Base-by-base conservation (phyloP, 2,329 filamentous ascomycete species). In the Xylariaceae sp. region DNA sequence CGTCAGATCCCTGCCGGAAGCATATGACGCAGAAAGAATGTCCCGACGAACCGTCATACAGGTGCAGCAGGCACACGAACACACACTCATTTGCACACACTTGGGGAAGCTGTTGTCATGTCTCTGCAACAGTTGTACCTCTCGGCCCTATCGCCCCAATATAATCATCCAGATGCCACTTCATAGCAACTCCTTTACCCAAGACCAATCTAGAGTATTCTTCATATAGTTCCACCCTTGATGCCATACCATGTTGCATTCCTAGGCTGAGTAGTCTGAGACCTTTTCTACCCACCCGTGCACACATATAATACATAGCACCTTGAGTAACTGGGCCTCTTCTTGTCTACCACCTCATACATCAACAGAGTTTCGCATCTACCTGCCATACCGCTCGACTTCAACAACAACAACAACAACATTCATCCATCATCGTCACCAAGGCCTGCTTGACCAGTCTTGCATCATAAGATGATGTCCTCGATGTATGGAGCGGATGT, bases 111-210 rank as follows among this genome's bases (percentile, higher is more conserved):
- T 53, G 58, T 61, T 53, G 58, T 61, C 63, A 61, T 66, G 64
- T 66, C 61, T 65, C 61, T 63, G 54, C 60, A 52, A 56, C 57
- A 58, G 56, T 65, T 60, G 62, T 60, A 60, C 64, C 62, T 65
- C 62, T 67, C 65, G 65, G 64, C 62, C 63, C 62, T 64, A 66
- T 58, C 59, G 58, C 58, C 59, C 65, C 59, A 66, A 66, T 66
- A 67, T 67, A 66, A 63, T 57, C 62, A 56, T 56, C 60, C 53
- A 55, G 60, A 62, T 60, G 59, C 62, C 61, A 57, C 58, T 60
- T 58, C 49, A 57, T 55, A 57, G 45, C 39, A 61, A 56, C 52
- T 55, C 52, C 58, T 57, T 58, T 56, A 55, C 61, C 60, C 61
- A 47, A 35, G 47, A 44, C 39, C 43, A 44, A 33, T 51, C 49